Base-by-base conservation (phyloP, 2,329 filamentous ascomycete genomes). In the Periconia digitata region DNA sequence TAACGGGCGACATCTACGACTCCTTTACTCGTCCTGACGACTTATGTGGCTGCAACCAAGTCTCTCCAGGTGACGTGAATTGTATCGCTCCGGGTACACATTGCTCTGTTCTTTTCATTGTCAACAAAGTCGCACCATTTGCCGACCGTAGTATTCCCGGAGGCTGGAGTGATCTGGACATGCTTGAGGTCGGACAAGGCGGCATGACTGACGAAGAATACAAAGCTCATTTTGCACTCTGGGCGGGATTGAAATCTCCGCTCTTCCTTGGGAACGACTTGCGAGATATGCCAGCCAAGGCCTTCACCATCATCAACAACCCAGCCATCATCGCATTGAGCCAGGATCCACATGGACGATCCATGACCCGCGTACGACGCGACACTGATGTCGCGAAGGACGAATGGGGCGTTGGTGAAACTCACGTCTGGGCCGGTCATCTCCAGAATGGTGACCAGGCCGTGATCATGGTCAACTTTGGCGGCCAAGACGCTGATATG, bases 381-480 rank as follows among this genome's bases (percentile, higher is more conserved):
- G 73, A 75, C 55, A 62, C 69, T 34, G 52, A 50, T 8, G 70
- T 75, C 10, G 71, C 74, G 41, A 63, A 63, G 4, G 73, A 77
- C 48, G 63, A 70, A 27, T 73, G 72, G 51, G 76, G 75, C 39
- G 56, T 72, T 18, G 74, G 76, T 32, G 74, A 78, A 41, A 74
- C 78, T 36, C 74, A 77, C 42, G 66, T 82, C 44, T 83, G 77
- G 77, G 74, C 73, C 5, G 77, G 79, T 15, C 52, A 51, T 5
- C 63, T 83, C 2, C 72, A 71, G 18, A 74, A 76, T 16, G 76
- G 75, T 12, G 74, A 78, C 43, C 71, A 75, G 16, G 65, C 76
- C 32, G 72, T 82, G 3, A 73, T 79, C 1, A 69, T 82, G 4
- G 63, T 83, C 51, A 83, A 83, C 51, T 76, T 73, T 6, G 76